These are phyloP conservation scores for Colletotrichum zoysiae DNA, from an alignment of 2,329 filamentous ascomycete species.

Conservation along the genomic window DNA sequence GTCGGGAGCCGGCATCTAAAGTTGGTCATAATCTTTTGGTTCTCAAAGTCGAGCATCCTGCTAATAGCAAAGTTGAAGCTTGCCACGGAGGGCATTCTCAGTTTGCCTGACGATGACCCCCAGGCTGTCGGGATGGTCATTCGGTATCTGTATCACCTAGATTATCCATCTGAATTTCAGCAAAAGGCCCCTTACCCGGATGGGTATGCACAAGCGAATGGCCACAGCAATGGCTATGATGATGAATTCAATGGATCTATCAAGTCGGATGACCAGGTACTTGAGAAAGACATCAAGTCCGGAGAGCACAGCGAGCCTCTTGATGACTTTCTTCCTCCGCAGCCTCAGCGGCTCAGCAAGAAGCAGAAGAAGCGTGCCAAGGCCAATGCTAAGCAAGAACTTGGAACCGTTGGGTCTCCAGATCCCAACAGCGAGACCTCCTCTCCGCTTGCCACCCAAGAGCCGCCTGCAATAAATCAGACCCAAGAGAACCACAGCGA, in stretches of 20 bases:
- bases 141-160: slow-evolving; percentile 26
- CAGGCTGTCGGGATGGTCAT: slow-evolving; percentile 26
- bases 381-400: slow-evolving; percentile 17
- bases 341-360: slow-evolving; percentile 22
- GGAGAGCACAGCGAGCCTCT: slow-evolving; percentile 1
- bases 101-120: slow-evolving; percentile 27
- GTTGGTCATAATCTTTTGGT: not conserved
- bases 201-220: not conserved
- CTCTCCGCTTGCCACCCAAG: not conserved
- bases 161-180: slow-evolving; percentile 9
- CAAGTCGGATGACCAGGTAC: slow-evolving; percentile 13
- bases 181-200: not conserved
- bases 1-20: not conserved
- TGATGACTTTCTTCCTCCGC: slow-evolving; percentile 30
- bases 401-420: not conserved
- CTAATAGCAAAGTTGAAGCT: not conserved
- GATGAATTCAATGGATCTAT: slow-evolving; percentile 3
- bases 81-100: not conserved
- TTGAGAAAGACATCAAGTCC: slow-evolving; percentile 19
- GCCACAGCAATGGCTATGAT: slow-evolving; percentile 1
- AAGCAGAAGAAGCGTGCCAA: slow-evolving; percentile 36
- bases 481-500: slow-evolving; percentile 18
- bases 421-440: not conserved
- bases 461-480: not conserved
- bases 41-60: too few species aligned